A percentile compares a stretch with the other conserved stretches of the same genome.
Conservation (phyloP, 2,329 filamentous ascomycete species). For the Diplodia mutila region DNA sequence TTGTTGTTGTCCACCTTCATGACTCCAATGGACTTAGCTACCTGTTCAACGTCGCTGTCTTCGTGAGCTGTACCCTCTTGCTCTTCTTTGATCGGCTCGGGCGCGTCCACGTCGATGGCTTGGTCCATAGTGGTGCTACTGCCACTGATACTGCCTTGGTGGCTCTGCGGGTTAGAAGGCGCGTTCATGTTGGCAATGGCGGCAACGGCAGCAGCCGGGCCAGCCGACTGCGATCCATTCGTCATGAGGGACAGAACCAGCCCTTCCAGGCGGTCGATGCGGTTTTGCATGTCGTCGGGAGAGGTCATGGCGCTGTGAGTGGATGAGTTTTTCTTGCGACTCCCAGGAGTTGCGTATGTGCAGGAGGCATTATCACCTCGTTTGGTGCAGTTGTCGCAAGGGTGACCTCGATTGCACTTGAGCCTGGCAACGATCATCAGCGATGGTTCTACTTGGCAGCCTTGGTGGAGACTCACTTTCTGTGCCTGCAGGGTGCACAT, state of each 20-base stretch:
- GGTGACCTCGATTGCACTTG: conserved; percentile 90
- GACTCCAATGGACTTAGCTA: conserved; percentile 55
- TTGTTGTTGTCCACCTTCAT: conserved; percentile 58
- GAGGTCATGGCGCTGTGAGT: conserved; percentile 62
- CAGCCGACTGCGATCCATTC: conserved; percentile 69
- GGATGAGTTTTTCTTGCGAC: conserved; percentile 70
- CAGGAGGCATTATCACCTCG: conserved; percentile 80
- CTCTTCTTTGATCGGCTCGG: conserved; percentile 58
- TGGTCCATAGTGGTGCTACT: conserved; percentile 41
- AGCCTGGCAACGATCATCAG: conserved; percentile 51
- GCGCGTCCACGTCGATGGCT: conserved; percentile 59
- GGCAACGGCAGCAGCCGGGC: conserved; percentile 62
- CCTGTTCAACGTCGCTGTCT: conserved; percentile 65
- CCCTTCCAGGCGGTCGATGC: conserved; percentile 92
- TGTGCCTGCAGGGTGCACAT: conserved; percentile 85
- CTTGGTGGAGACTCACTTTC: conserved; percentile 68
- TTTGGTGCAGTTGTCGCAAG: conserved; percentile 94
- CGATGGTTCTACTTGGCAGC: conserved; percentile 30
- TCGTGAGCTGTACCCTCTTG: conserved; percentile 51
- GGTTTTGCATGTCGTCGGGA: conserved; percentile 97
- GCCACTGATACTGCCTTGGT: conserved; percentile 44
- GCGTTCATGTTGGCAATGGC: conserved; percentile 50
- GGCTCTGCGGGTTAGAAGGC: conserved; percentile 36
- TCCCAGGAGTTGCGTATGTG: conserved; percentile 72
- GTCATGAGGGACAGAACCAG: conserved; percentile 94